These are phyloP conservation scores for Triticum aestivum DNA, from an alignment of 176 grass and related monocot species.

Conservation along the genomic window DNA sequence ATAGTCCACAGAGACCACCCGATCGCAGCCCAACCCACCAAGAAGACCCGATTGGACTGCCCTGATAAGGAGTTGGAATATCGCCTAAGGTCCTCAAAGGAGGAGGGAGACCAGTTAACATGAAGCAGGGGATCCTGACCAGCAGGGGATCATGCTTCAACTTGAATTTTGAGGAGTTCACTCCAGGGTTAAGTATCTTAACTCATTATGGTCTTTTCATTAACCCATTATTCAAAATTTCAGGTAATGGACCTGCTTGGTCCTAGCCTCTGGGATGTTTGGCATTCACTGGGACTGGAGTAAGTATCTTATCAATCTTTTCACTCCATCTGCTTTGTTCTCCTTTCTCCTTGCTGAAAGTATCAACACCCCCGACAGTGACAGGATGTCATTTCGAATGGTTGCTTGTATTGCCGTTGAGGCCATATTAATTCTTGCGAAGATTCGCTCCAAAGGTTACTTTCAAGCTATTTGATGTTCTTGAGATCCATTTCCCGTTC, in stretches of 20 bases:
- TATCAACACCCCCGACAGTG: not conserved
- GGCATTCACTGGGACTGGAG: conserved; percentile 64
- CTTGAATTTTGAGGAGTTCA: no score
- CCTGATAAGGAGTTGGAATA: no score
- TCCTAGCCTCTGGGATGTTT: conserved; percentile 82
- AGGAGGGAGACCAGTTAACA: no score
- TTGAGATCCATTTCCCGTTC: not conserved
- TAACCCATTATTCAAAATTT: conserved; percentile 24
- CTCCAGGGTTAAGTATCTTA: not conserved
- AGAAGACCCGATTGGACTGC: no score
- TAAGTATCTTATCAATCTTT: conserved; percentile 36
- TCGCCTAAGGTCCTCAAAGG: no score
- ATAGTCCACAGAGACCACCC: no score
- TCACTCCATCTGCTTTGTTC: not conserved
- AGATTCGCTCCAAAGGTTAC: not conserved
- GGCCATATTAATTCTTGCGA: not conserved
- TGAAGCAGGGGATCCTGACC: no score
- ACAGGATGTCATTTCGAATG: not conserved
- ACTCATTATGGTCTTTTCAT: not conserved
- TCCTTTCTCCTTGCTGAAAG: conserved; percentile 7
- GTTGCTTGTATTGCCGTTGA: not conserved
- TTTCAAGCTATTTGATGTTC: not conserved
- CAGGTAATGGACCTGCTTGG: conserved; percentile 92
- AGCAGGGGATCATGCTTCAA: no score
- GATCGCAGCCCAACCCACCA: no score